Conservation (phyloP, 2,329 filamentous ascomycete species). For the Botrytis squamosa region DNA sequence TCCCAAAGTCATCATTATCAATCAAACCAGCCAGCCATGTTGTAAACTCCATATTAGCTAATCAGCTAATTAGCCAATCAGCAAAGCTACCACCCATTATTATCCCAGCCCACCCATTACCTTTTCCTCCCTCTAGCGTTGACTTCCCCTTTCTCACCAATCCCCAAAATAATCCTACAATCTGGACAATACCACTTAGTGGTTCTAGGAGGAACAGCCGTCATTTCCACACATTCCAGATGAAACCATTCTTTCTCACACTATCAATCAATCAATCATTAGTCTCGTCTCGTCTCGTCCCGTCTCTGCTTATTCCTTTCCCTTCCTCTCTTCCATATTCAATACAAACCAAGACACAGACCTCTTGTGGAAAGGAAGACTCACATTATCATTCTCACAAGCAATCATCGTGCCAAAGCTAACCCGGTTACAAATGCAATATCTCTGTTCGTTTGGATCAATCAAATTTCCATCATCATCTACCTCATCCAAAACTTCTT, state of each 20-base stretch:
- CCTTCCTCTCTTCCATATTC: background rate
- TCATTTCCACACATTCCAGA: conserved; percentile 70
- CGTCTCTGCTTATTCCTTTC: too few relatives aligned
- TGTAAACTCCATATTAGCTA: conserved; percentile 4
- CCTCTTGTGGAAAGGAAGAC: conserved; percentile 39
- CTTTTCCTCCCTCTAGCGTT: conserved; percentile 43
- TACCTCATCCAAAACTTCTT: conserved; percentile 56
- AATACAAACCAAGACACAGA: conserved; percentile 17
- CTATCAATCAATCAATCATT: conserved; percentile 41
- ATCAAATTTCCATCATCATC: conserved; percentile 69
- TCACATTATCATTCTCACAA: conserved; percentile 75
- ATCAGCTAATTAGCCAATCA: background rate
- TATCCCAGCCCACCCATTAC: conserved; percentile 21
- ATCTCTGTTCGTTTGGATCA: conserved; percentile 72
- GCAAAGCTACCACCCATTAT: background rate
- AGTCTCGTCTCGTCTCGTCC: background rate
- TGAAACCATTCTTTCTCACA: conserved; percentile 87
- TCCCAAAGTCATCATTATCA: background rate
- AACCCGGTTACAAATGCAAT: conserved; percentile 76
- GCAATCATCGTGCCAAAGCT: conserved; percentile 82
- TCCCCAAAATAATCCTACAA: conserved; percentile 62
- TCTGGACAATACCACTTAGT: conserved; percentile 85
- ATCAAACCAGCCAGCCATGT: background rate
- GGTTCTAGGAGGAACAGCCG: conserved; percentile 65
- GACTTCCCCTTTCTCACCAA: conserved; percentile 63